These are phyloP conservation scores for Dissophora ornata DNA, from an alignment of 192 early-diverging fungal species.

Conservation along the genomic window DNA sequence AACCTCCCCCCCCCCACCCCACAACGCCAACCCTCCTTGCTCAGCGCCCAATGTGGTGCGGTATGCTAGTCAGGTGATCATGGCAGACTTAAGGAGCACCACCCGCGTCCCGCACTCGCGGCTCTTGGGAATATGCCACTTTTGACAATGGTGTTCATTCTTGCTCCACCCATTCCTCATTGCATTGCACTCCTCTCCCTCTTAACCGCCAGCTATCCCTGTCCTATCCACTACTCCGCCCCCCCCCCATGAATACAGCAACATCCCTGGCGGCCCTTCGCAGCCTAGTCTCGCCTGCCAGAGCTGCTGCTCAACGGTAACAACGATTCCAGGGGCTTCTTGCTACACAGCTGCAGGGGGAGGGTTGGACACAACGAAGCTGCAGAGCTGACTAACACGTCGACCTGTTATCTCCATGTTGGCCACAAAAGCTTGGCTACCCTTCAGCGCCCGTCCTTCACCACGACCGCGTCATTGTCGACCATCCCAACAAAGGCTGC, in stretches of 20 bases:
- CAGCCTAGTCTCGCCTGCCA: slow-evolving; percentile 20
- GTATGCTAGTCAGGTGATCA: no score
- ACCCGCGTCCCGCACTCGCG: no score
- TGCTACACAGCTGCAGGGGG: neutral
- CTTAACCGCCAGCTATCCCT: no score
- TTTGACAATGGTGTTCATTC: no score
- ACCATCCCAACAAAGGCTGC: neutral
- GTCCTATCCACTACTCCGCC: no score
- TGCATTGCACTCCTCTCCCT: neutral
- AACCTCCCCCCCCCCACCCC: no score
- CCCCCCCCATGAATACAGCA: neutral
- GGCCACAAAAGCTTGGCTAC: neutral
- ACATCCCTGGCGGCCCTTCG: slow-evolving; percentile 9
- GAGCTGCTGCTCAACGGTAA: slow-evolving; percentile 25
- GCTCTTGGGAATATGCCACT: no score
- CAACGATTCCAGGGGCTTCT: neutral
- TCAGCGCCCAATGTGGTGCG: no score
- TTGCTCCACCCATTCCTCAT: no score
- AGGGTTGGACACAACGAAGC: no score
- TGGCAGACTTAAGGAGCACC: no score
- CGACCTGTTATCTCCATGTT: neutral
- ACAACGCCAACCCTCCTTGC: no score
- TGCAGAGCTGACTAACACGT: neutral
- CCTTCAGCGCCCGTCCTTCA: neutral
- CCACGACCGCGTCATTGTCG: neutral